Evolutionary conservation across 2,329 filamentous ascomycete species (phyloP).

Genomic region (Lachnellula suecica): DNA sequence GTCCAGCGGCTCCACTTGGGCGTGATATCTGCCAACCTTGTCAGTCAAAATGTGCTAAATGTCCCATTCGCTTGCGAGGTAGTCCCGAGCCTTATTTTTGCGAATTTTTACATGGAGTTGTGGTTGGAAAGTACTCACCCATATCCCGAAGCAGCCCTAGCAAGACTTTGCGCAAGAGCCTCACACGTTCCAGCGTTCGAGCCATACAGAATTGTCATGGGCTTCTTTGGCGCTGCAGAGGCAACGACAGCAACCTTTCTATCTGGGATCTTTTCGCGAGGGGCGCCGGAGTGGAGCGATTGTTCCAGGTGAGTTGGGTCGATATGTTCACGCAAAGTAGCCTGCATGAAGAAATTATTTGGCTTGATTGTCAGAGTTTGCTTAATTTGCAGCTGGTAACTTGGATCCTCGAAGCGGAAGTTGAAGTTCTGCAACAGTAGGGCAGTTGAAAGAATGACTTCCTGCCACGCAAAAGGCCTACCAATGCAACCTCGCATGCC

Average conservation of each 20-base stretch:
- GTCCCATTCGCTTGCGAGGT: too few species aligned
- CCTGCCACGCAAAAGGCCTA: conserved; percentile 73
- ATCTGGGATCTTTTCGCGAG: conserved; percentile 30
- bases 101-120: too few species aligned
- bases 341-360: conserved; percentile 62
- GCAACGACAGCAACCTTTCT: background rate
- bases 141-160: conserved; percentile 54
- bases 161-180: conserved; percentile 62
- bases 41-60: too few species aligned
- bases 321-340: conserved; percentile 50
- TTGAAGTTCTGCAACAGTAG: conserved; percentile 72
- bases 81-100: too few species aligned
- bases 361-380: conserved; percentile 63
- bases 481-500: conserved; percentile 73
- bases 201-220: conserved; percentile 68
- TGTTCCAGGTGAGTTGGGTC: conserved; percentile 43
- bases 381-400: conserved; percentile 55
- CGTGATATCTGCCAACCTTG: too few species aligned
- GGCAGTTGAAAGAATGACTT: conserved; percentile 60
- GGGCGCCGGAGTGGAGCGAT: conserved; percentile 28
- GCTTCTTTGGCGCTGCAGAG: conserved; percentile 13
- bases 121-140: too few species aligned
- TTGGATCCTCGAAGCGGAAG: conserved; percentile 60
- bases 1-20: conserved; percentile 56
- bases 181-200: conserved; percentile 77